A percentile compares a stretch with the other conserved stretches of the same genome.
Evolutionary conservation across 345 rosid genomes (phyloP).

Genomic region (Pugionium cornutum): DNA sequence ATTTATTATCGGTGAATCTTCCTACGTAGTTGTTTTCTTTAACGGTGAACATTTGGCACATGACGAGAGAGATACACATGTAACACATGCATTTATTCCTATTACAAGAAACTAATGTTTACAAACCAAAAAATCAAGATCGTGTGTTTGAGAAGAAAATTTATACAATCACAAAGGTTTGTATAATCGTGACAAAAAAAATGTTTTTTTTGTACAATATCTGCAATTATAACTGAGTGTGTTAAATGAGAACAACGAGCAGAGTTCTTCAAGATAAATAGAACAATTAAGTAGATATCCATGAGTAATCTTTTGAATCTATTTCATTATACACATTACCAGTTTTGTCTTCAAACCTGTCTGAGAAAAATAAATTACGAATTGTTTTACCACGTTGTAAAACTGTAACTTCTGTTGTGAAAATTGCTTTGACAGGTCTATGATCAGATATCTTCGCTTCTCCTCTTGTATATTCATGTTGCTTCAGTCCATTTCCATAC

Average conservation of each 20-base stretch:
- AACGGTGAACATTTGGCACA: too few relatives aligned
- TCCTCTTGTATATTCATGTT: slow-evolving; percentile 58
- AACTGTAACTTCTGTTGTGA: slow-evolving; percentile 50
- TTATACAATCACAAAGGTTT: too few relatives aligned
- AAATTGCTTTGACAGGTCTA: slow-evolving; percentile 71
- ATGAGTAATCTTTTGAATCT: slow-evolving; percentile 36
- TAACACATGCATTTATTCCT: too few relatives aligned
- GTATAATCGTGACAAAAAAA: too few relatives aligned
- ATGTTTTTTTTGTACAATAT: neutral
- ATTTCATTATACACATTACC: slow-evolving; percentile 36
- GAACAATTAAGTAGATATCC: slow-evolving; percentile 33
- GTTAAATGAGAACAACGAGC: too few relatives aligned
- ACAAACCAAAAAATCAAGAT: too few relatives aligned
- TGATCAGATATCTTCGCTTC: slow-evolving; percentile 77
- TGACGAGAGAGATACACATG: too few relatives aligned
- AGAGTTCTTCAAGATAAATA: neutral
- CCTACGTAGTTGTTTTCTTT: too few relatives aligned
- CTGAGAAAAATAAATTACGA: slow-evolving; percentile 54
- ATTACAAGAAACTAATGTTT: too few relatives aligned
- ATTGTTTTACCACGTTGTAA: slow-evolving; percentile 30
- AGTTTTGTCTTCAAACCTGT: slow-evolving; percentile 49
- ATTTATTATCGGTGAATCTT: too few relatives aligned
- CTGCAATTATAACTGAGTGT: too few relatives aligned
- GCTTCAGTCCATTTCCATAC: slow-evolving; percentile 65
- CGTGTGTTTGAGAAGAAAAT: too few relatives aligned